These are phyloP conservation scores for Phytopythium oedochilum DNA, from an alignment of 352 stramenopile genomes.

Conservation along the genomic window DNA sequence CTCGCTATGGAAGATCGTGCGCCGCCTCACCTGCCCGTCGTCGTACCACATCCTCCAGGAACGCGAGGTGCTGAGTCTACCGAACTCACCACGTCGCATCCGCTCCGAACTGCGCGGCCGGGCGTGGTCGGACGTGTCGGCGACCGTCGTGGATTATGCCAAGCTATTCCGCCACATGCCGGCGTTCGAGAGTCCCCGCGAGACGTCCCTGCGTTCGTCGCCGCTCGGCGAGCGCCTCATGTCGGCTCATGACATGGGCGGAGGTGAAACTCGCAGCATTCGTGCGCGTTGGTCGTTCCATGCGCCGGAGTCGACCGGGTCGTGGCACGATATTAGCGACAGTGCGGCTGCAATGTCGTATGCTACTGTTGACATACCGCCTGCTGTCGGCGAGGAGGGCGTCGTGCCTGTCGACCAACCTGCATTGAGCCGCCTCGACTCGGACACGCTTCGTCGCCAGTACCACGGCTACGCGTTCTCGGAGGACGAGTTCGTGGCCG, in stretches of 20 bases:
- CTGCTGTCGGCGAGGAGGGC: background rate
- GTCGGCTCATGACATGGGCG: constrained; percentile 9
- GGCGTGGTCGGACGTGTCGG: constrained; percentile 36
- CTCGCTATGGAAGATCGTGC: constrained; percentile 67
- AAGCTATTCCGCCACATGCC: constrained; percentile 44
- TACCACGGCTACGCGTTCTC: constrained; percentile 83
- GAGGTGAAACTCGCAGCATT: constrained; percentile 29
- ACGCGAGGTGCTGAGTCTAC: constrained; percentile 54
- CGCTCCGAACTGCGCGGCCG: constrained; percentile 24
- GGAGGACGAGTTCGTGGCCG: constrained; percentile 58
- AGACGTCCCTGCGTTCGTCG: constrained; percentile 52
- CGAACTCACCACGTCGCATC: constrained; percentile 55
- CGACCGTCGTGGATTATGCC: constrained; percentile 40
- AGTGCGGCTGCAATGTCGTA: background rate
- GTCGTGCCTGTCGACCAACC: background rate
- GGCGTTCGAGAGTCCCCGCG: constrained; percentile 42
- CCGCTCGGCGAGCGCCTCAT: constrained; percentile 60
- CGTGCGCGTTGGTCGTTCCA: constrained; percentile 56
- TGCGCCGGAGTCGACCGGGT: constrained; percentile 9
- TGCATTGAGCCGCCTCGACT: background rate
- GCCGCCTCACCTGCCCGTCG: constrained; percentile 52
- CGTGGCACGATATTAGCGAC: background rate
- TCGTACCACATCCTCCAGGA: constrained; percentile 81
- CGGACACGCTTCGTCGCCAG: constrained; percentile 12
- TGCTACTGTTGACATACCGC: background rate